Conservation (phyloP, 2,329 filamentous ascomycete species). For the Colletotrichum nymphaeae region DNA sequence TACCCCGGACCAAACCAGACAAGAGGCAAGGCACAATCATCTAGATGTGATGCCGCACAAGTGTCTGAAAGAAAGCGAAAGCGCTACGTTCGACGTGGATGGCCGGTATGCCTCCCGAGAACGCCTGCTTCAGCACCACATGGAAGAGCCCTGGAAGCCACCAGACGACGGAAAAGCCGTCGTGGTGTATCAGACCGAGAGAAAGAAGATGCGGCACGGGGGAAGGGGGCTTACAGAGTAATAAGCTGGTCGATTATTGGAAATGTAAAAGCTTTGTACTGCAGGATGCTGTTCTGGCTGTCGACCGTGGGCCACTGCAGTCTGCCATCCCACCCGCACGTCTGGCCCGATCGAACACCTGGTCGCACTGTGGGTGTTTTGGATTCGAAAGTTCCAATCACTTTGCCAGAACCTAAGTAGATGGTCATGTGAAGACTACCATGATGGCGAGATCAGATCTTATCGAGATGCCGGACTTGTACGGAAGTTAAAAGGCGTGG, state of each 20-base stretch:
- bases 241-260: background rate
- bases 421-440: no score
- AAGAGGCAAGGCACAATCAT: conserved; percentile 14
- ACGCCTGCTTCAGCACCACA: conserved; percentile 25
- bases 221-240: background rate
- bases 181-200: background rate
- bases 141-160: conserved; percentile 16
- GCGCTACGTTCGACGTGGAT: background rate
- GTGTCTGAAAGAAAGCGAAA: conserved; percentile 17
- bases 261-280: conserved; percentile 14
- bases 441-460: background rate
- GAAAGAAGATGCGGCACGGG: background rate
- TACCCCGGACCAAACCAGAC: background rate
- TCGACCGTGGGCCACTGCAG: conserved; percentile 1
- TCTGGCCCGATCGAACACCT: background rate
- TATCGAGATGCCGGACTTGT: background rate
- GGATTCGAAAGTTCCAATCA: background rate
- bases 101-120: conserved; percentile 9
- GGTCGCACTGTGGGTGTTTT: conserved; percentile 1
- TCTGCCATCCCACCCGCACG: background rate
- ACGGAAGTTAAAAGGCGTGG: background rate
- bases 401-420: no score
- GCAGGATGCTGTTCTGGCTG: conserved; percentile 11
- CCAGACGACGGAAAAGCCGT: conserved; percentile 2
- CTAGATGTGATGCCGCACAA: conserved; percentile 15